A percentile compares a stretch with the other conserved stretches of the same genome.
phyloP scores from a whole-genome alignment of 306 rosid genomes.

The Vigna unguiculata region DNA sequence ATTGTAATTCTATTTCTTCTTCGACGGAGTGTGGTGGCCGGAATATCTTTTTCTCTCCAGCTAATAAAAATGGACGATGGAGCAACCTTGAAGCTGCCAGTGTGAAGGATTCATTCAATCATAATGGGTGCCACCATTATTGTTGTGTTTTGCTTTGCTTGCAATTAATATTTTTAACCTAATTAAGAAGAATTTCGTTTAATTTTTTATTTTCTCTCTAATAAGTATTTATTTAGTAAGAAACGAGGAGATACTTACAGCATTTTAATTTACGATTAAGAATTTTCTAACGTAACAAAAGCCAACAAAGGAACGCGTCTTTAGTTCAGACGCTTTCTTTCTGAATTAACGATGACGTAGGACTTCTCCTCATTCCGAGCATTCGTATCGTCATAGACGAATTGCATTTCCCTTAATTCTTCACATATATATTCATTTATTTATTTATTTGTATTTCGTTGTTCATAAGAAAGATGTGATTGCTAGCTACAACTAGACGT shows the following conservation, averaged over 20 bases:
- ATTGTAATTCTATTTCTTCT: neutral
- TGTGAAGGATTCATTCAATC: conserved; percentile 4
- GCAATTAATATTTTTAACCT: too few species aligned
- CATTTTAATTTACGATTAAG: neutral
- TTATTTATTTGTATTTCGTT: neutral
- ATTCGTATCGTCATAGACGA: neutral
- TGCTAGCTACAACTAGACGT: neutral
- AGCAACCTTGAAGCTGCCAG: neutral
- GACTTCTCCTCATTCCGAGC: neutral
- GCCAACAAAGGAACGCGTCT: neutral
- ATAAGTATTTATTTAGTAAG: neutral
- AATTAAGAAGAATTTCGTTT: too few species aligned
- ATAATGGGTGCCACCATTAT: neutral
- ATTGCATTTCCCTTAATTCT: neutral
- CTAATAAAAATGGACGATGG: neutral
- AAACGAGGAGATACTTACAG: neutral
- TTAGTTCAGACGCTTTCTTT: neutral
- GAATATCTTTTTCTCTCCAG: neutral
- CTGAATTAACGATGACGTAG: neutral
- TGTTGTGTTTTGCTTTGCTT: neutral
- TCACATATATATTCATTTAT: too few species aligned
- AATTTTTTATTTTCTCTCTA: too few species aligned
- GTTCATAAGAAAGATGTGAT: neutral
- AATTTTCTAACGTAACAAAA: neutral
- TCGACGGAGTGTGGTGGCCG: neutral